A percentile compares a stretch with the other conserved stretches of the same genome.
Evolutionary conservation across 2,329 filamentous ascomycete genomes (phyloP).

Genomic region (Alternaria sp.): DNA sequence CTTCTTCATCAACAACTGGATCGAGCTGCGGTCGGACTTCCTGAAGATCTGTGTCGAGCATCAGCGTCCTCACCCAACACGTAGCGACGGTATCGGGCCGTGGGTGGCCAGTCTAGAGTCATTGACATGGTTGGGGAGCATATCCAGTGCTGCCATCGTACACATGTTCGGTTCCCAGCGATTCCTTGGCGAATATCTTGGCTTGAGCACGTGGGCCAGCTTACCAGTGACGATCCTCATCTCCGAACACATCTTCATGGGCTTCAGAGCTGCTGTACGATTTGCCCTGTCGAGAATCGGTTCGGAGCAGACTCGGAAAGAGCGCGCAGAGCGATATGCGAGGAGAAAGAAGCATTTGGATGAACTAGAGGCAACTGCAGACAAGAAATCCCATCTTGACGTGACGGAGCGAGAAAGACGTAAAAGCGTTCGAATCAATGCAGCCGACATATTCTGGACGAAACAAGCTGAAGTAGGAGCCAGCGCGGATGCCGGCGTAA

Average conservation of each 20-base stretch:
- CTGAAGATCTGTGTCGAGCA: constrained; percentile 44
- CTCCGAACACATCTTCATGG: constrained; percentile 44
- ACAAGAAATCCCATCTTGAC: constrained; percentile 23
- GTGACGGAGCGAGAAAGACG: constrained; percentile 35
- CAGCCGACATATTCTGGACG: constrained; percentile 41
- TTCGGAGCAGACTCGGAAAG: constrained; percentile 38
- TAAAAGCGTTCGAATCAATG: constrained; percentile 41
- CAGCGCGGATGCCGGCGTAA: constrained; percentile 28
- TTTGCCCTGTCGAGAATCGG: constrained; percentile 36
- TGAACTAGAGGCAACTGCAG: constrained; percentile 30
- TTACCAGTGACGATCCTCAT: constrained; percentile 41
- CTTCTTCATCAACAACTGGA: constrained; percentile 47
- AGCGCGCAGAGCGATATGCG: constrained; percentile 33
- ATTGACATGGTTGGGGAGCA: constrained; percentile 43
- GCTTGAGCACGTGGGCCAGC: constrained; percentile 34
- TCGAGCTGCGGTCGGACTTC: constrained; percentile 44
- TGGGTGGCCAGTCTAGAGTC: constrained; percentile 43
- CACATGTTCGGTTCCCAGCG: constrained; percentile 37
- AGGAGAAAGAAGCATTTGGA: constrained; percentile 38
- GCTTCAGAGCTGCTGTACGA: constrained; percentile 35
- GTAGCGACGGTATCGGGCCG: constrained; percentile 42
- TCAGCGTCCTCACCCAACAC: constrained; percentile 35
- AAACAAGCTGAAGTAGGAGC: constrained; percentile 37
- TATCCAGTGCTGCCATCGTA: constrained; percentile 43
- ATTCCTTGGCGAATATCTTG: constrained; percentile 18